Base-by-base conservation (phyloP, 2,329 filamentous ascomycete species). In the Colletotrichum nymphaeae region DNA sequence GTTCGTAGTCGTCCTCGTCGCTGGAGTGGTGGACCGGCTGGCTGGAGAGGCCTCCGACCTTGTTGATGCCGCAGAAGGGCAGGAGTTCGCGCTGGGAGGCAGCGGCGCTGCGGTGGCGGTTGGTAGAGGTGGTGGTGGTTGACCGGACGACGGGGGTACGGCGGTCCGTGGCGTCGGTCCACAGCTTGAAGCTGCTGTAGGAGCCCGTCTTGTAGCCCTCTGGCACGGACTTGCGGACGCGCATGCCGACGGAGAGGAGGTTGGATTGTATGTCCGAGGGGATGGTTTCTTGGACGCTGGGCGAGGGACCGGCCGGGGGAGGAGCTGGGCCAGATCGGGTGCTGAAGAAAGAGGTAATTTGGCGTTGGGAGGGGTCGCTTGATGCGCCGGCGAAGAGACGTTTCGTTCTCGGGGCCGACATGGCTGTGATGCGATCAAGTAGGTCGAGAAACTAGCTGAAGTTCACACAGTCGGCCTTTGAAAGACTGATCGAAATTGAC, bases 231-330 rank as follows among this genome's bases (percentile, higher is more conserved):
- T 98, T 98, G 80, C 96, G 93, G 63, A 98, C 89, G 28, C 96
- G 93, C 95, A 98, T 98, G 78, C 96, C 96, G 76, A 98, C 96
- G 78, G 89, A 94, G 55, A 98, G 87, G n/a, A 98, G 91, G 75
- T 93, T 93, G 46, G 95, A 89, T 83, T 98, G 94, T 37, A 97
- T 88, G 8, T 87, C 87, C 28, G 88, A 83, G 1, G 94, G 91
- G 16, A 95, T 86, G 4, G 81, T 78, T 4, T 91, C 90, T 19
- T 85, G 83, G 2, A 67, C 46, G 62, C 58, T 68, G 24, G 73
- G 53, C 58, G 72, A 66, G 11, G 67, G 60, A 28, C 74, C 76
- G 37, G 76, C 76, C 59, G 75, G 69, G 56, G 77, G 35, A 49
- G 42, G 42, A 57, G 59, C 63, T 64, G 75, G 65, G 19, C 68